phyloP scores from a whole-genome alignment of 768 basidiomycete species.

The Rhodotorula babjevae region DNA sequence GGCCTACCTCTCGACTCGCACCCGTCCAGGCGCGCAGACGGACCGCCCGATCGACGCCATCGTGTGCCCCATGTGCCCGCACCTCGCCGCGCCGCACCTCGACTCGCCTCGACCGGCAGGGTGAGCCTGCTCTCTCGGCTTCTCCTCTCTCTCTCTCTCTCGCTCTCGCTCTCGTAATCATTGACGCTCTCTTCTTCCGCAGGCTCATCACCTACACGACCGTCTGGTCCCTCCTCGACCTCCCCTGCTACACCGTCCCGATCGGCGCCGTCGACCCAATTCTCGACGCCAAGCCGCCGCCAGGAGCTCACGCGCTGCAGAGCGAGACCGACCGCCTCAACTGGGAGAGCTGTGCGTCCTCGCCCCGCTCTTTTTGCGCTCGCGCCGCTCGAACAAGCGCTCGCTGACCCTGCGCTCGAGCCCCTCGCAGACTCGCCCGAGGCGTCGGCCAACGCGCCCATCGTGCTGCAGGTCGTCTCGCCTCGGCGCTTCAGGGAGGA shows the following conservation, averaged over 20 bases:
- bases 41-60: not conserved
- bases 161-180: not conserved
- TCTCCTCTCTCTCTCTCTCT: not conserved
- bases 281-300: not conserved
- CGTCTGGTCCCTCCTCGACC: constrained; percentile 9
- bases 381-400: not conserved
- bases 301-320: not conserved
- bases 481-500: constrained; percentile 8
- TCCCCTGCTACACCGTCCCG: constrained; percentile 10
- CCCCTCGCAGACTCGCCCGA: constrained; percentile 1
- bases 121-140: not conserved
- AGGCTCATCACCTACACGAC: constrained; percentile 18
- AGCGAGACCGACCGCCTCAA: not conserved
- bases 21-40: no score
- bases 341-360: constrained; percentile 58
- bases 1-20: not conserved
- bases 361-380: constrained; percentile 7
- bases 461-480: constrained; percentile 14
- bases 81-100: not conserved
- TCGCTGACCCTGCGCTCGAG: no score
- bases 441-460: not conserved
- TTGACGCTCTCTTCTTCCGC: not conserved
- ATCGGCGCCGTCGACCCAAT: constrained; percentile 3
- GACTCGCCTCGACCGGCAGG: not conserved
- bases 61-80: not conserved